Base-by-base conservation (phyloP, 2,329 filamentous ascomycete genomes). In the Xylaria sp. region DNA sequence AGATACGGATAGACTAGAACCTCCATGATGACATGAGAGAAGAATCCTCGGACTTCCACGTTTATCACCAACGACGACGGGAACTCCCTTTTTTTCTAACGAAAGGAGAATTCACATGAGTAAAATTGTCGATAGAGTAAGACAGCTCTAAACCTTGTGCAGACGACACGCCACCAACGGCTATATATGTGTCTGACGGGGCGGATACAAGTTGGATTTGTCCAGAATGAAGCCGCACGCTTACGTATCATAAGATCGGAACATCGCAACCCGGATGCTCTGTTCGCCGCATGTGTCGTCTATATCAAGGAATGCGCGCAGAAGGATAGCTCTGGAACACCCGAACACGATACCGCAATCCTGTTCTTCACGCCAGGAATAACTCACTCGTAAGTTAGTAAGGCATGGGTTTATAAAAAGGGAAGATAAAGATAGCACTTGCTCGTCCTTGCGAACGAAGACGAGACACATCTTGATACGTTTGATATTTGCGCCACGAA, bases 151-250 rank as follows among this genome's bases (percentile, higher is more conserved):
- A 2, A 9, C 9, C 2, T 29, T 31, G 6, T 44, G 33, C 29
- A 45, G 42, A 50, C 25, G 60, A 50, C 27, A 55, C 47, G 60
- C 47, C 47, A 54, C 64, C 49, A 63, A 63, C 54, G 36, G 53
- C 39, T 13, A 17, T 17, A 22, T 47, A 13, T 39, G 27, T 38
- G 47, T 53, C 45, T 47, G 17, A 45, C n/a, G 22, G 22, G 61
- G 36, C 31, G 42, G 44, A n/a, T 44, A 27, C 7, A 29, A 27
- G 11, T 11, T 31, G 38, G 53, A 54, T 33, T 22, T n/a, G 9
- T 42, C 22, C 22, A 10, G 29, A 54, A 39, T 27, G 31, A 36
- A 61, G 39, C 39, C 29, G 55, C 39, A 25, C 17, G 42, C 33
- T 38, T 49, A 39, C 31, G 17, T n/a, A 22, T 17, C 39, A n/a